Percentiles rank a stretch among this genome's conserved stretches.
phyloP scores from a whole-genome alignment of 352 stramenopile species.

The Peronospora farinosa region DNA sequence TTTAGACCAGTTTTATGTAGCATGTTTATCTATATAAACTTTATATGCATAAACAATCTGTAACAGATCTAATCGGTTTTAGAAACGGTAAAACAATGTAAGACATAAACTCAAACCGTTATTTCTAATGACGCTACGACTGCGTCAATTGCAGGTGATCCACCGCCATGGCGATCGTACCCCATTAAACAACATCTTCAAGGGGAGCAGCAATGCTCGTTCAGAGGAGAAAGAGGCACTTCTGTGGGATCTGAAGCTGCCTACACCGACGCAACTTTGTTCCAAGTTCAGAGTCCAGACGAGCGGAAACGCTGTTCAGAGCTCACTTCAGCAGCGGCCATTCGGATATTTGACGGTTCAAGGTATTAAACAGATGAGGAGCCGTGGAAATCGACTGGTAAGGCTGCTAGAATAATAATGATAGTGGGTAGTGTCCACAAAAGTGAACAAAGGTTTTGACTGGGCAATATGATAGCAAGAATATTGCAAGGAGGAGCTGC shows the following conservation, averaged over 20 bases:
- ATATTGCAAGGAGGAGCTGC: slow-evolving; percentile 37
- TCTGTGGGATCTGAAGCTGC: slow-evolving; percentile 45
- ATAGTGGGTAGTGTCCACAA: neutral
- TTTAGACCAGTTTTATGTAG: too few species aligned
- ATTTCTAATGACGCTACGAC: slow-evolving; percentile 29
- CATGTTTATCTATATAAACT: neutral
- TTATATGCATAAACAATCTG: neutral
- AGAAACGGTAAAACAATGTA: neutral
- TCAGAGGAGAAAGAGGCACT: slow-evolving; percentile 34
- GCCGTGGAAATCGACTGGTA: slow-evolving; percentile 45
- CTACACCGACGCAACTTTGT: slow-evolving; percentile 31
- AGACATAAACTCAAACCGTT: neutral
- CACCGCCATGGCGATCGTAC: slow-evolving; percentile 79
- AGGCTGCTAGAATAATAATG: neutral
- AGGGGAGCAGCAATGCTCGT: slow-evolving; percentile 19
- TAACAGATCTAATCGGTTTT: neutral
- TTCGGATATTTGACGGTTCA: slow-evolving; percentile 62
- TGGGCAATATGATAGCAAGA: slow-evolving; percentile 19
- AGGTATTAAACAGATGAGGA: slow-evolving; percentile 65
- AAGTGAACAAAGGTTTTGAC: neutral
- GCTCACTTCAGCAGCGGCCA: slow-evolving; percentile 44
- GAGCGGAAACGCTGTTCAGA: slow-evolving; percentile 10
- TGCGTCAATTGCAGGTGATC: slow-evolving; percentile 74
- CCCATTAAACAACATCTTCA: slow-evolving; percentile 67
- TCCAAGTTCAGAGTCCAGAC: slow-evolving; percentile 27